These are phyloP conservation scores for Asterella californica DNA, from an alignment of 225 moss, liverwort and hornwort genomes.

Conservation along the genomic window DNA sequence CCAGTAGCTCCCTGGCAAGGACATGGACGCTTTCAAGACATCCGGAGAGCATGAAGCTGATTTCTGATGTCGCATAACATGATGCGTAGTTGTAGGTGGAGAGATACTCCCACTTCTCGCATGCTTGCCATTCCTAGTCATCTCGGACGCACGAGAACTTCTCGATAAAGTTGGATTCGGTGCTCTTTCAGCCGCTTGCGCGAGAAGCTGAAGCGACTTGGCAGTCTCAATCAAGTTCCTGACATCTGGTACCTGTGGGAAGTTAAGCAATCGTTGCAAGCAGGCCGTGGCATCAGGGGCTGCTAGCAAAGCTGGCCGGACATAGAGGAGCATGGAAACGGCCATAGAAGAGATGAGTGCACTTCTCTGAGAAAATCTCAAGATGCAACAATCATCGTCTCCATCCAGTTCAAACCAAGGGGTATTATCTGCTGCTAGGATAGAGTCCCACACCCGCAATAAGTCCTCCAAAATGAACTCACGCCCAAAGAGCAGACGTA, in stretches of 20 bases:
- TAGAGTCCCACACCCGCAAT: slow-evolving; percentile 54
- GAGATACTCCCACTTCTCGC: slow-evolving; percentile 50
- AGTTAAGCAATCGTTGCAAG: slow-evolving; percentile 46
- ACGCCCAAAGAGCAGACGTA: slow-evolving; percentile 57
- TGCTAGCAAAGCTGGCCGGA: slow-evolving; percentile 53
- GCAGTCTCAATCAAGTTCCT: slow-evolving; percentile 50
- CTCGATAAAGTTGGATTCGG: slow-evolving; percentile 29
- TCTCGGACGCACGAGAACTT: slow-evolving; percentile 28
- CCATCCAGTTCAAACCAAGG: slow-evolving; percentile 28
- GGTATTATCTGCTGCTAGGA: slow-evolving; percentile 48
- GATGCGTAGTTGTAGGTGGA: slow-evolving; percentile 41
- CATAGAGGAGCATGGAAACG: slow-evolving; percentile 56
- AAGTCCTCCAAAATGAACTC: slow-evolving; percentile 55
- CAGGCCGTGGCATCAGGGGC: slow-evolving; percentile 56
- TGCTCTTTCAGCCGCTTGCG: slow-evolving; percentile 37
- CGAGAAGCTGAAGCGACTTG: slow-evolving; percentile 42
- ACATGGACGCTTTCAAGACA: slow-evolving; percentile 45
- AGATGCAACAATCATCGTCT: slow-evolving; percentile 24
- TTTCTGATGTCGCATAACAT: slow-evolving; percentile 33
- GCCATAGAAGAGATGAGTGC: slow-evolving; percentile 53
- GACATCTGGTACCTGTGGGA: slow-evolving; percentile 47
- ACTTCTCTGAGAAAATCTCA: slow-evolving; percentile 43
- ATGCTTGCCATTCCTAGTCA: slow-evolving; percentile 33
- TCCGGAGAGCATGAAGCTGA: slow-evolving; percentile 41
- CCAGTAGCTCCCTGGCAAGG: slow-evolving; percentile 61